phyloP scores from a whole-genome alignment of 495 filamentous ascomycete genomes.

The Daldinia grandis region DNA sequence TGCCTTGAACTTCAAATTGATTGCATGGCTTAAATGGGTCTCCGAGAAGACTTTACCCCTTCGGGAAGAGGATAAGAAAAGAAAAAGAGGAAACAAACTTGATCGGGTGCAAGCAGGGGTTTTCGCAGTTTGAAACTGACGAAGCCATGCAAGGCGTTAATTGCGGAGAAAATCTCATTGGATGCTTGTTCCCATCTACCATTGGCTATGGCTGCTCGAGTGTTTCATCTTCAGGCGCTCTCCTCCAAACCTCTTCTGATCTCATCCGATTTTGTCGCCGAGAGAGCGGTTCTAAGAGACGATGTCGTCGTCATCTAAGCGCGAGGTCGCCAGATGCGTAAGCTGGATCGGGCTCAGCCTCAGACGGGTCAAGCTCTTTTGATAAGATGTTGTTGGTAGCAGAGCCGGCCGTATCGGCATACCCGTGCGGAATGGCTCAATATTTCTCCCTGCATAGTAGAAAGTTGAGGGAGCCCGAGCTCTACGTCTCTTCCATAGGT shows the following conservation, averaged over 20 bases:
- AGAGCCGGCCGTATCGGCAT: conserved; percentile 2
- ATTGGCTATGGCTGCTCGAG: conserved; percentile 32
- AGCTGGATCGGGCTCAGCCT: conserved; percentile 21
- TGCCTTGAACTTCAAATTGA: conserved; percentile 33
- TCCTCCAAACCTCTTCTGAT: conserved; percentile 33
- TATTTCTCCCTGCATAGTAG: conserved; percentile 16
- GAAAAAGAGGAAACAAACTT: conserved; percentile 22
- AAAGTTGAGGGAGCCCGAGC: neutral
- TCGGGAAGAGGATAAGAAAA: conserved; percentile 16
- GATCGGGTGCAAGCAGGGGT: conserved; percentile 23
- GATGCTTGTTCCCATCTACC: conserved; percentile 18
- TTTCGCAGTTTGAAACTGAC: conserved; percentile 40
- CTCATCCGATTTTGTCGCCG: conserved; percentile 21
- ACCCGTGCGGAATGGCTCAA: neutral
- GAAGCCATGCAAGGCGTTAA: conserved; percentile 39
- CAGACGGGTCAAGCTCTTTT: neutral
- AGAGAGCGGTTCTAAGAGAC: conserved; percentile 13
- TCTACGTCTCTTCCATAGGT: neutral
- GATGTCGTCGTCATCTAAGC: conserved; percentile 25
- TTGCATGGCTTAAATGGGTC: conserved; percentile 13
- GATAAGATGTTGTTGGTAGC: conserved; percentile 7
- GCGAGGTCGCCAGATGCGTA: neutral
- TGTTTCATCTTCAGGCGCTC: conserved; percentile 38
- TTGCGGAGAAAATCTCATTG: conserved; percentile 33
- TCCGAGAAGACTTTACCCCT: conserved; percentile 19